Base-by-base conservation (phyloP, 1,284 basidiomycete genomes). In the Cutaneotrichosporon mucoides region DNA sequence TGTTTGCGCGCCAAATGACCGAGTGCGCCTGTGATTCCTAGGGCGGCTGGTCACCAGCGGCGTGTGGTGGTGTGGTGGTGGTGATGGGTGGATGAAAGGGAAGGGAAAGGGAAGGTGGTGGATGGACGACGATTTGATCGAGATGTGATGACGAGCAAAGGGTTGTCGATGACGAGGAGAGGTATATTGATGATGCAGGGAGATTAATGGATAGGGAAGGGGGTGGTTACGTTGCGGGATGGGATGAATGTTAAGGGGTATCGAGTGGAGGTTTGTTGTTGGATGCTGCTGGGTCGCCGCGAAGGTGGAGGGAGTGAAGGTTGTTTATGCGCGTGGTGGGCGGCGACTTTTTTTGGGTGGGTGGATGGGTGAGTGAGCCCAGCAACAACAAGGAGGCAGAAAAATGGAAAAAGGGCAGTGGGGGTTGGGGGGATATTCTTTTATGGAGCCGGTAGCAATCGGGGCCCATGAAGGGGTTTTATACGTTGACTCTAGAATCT, bases 41-140 rank as follows among this genome's bases (percentile, higher is more conserved):
- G 40, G 50, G 50, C 45, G 56, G 45, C 56, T 45, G 56, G 56
- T 57, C 56, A 53, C 50, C 44, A 36, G 47, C 41, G 46, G 46
- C 41, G 24, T 24, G 24, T 24, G 24, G 24, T 24, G 24, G 24
- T 24, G 24, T 24, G 24, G 24, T 24, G 24, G 24, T 24, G 24
- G 24, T 24, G 24, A 3, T 24, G 24, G 24, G 56, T 46, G 46
- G 11, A 38, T 9, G 15, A 16, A n/a, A 7, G 10, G 51, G 37
- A 53, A 57, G 4, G 38, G 38, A 4, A 9, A 37, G 16, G 43
- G 15, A 36, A 11, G 42, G 24, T 24, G 24, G 24, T 24, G 24
- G 24, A 24, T 24, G 24, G 24, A 24, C 24, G 24, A 24, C 24
- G 24, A 24, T 24, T 24, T 24, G 24, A 24, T 24, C 24, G 24